Evolutionary conservation across 768 basidiomycete species (phyloP).

Genomic region (Boletellus ananiceps): DNA sequence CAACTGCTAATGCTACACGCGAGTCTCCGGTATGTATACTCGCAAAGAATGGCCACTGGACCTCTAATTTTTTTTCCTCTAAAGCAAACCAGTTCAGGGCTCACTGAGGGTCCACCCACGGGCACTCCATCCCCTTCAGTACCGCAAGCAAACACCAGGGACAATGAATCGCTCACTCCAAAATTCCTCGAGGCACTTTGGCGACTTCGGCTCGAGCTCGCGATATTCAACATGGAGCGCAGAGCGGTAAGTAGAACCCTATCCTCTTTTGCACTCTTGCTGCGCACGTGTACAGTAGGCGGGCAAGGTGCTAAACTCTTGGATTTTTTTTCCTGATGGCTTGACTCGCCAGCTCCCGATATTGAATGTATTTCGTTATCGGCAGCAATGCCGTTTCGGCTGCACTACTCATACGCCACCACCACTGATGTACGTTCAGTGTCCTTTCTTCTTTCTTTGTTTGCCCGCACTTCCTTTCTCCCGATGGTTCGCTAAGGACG

Average conservation of each 20-base stretch:
- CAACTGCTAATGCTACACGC: no score
- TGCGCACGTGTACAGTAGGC: no score
- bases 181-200: constrained; percentile 16
- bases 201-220: constrained; percentile 15
- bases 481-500: no score
- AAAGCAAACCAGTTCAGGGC: no score
- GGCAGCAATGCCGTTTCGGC: background rate
- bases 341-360: constrained; percentile 14
- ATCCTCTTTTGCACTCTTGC: background rate
- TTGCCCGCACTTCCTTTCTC: no score
- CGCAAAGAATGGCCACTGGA: no score
- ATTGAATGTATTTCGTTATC: constrained; percentile 16
- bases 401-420: background rate
- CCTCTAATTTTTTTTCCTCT: no score
- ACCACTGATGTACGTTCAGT: constrained; percentile 4
- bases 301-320: no score
- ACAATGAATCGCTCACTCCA: background rate
- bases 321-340: background rate
- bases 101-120: no score
- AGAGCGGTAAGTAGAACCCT: constrained; percentile 15
- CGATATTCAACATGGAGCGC: constrained; percentile 20
- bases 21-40: no score
- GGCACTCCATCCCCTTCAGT: background rate
- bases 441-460: background rate
- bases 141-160: background rate